These are phyloP conservation scores for Beauveria brongniartii DNA, from an alignment of 2,329 filamentous ascomycete genomes.

Conservation along the genomic window DNA sequence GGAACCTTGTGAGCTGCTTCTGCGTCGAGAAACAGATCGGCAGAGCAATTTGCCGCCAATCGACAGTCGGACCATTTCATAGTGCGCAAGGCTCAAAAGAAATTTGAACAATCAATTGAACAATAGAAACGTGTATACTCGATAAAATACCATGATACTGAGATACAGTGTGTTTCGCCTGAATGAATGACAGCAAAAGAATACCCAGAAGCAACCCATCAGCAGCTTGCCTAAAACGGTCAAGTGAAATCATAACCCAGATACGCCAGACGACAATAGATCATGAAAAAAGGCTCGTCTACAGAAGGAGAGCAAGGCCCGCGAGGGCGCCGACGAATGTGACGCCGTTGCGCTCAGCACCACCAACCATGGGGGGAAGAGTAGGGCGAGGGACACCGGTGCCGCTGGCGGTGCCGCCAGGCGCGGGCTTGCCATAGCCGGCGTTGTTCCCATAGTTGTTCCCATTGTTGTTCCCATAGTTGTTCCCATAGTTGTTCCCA, in stretches of 20 bases:
- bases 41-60: neutral
- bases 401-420: constrained; percentile 1
- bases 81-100: too few relatives aligned
- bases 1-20: neutral
- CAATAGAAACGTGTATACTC: neutral
- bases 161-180: neutral
- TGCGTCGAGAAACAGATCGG: neutral
- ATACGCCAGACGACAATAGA: neutral
- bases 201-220: neutral
- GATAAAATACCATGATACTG: neutral
- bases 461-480: neutral
- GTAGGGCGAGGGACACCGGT: constrained; percentile 2
- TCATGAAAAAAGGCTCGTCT: constrained; percentile 3
- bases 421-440: neutral
- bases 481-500: neutral
- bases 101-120: neutral
- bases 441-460: neutral
- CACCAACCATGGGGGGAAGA: constrained; percentile 14
- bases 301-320: constrained; percentile 18
- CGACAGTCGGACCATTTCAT: neutral
- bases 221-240: neutral
- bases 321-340: constrained; percentile 18
- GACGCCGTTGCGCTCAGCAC: constrained; percentile 14
- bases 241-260: neutral
- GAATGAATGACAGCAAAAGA: neutral